Base-by-base conservation (phyloP, 2,329 filamentous ascomycete species). In the Boeremia lycopersici region DNA sequence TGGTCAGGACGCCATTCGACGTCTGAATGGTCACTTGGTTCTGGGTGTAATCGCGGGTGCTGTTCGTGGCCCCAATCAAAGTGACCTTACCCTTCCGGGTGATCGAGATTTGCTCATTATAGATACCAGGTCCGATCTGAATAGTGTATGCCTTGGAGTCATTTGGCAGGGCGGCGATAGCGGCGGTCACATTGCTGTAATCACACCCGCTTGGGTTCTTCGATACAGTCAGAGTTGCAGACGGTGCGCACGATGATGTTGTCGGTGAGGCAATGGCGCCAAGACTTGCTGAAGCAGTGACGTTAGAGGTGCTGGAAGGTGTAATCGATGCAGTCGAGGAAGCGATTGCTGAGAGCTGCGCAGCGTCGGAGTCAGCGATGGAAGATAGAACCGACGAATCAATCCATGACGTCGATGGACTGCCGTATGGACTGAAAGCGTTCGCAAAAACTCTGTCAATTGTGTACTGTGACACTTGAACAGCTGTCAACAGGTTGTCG, bases 51-150 rank as follows among this genome's bases (percentile, higher is more conserved):
- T 73, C 74, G 41, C 61, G 64, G 8, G 67, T 57, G 13, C 62
- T 65, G 2, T 68, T 60, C 0, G 65, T 63, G 15, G 48, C 62
- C 17, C 77, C 79, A 9, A 76, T 51, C 13, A 82, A 62, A 0
- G 78, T 78, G 7, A 81, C 75, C 51, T 76, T 74, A 4, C 78
- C 77, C 19, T 66, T 72, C 25, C 77, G 72, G 11, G 72, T 76
- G 35, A 79, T 71, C 12, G 64, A 71, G 12, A 79, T 61, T 54
- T 78, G 75, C 67, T 79, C 77, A 4, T 63, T 72, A 56, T 79
- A 79, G 5, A 72, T 73, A 26, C 77, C 77, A n/a, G 72, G 63
- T 36, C 70, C 67, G 55, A 80, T 73, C 44, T 71, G 69, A 41
- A 80, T 78, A 6, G 72, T 74, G 53, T 78, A 76, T 10, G 72